phyloP scores from a whole-genome alignment of 2,329 filamentous ascomycete genomes.

The Aspergillus arachidicola region DNA sequence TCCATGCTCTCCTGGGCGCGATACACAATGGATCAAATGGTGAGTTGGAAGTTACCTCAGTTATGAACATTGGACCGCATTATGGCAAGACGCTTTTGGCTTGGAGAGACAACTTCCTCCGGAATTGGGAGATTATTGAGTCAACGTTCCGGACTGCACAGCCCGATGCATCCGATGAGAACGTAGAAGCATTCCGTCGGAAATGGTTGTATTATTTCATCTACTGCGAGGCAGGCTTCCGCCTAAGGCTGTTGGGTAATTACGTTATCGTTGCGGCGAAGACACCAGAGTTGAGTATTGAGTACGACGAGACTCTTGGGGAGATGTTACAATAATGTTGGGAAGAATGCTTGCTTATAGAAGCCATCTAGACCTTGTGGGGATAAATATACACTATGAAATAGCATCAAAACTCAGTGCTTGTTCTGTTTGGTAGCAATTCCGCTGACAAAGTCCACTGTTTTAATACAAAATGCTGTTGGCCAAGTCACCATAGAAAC shows the following conservation, averaged over 20 bases:
- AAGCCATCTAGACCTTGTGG: too few relatives aligned
- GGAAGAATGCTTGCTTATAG: neutral
- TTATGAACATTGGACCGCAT: constrained; percentile 75
- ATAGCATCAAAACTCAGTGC: too few relatives aligned
- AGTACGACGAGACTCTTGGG: constrained; percentile 4
- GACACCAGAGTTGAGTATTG: constrained; percentile 11
- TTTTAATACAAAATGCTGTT: too few relatives aligned
- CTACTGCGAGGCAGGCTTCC: constrained; percentile 74
- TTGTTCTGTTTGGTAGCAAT: too few relatives aligned
- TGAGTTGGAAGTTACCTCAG: constrained; percentile 65
- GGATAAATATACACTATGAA: too few relatives aligned
- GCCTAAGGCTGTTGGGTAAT: constrained; percentile 71
- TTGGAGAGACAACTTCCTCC: constrained; percentile 68
- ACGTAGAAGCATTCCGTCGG: constrained; percentile 67
- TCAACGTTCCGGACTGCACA: constrained; percentile 63
- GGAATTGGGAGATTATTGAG: constrained; percentile 64
- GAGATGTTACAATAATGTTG: neutral
- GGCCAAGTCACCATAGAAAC: too few relatives aligned
- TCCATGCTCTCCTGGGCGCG: constrained; percentile 59
- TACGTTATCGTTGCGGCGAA: constrained; percentile 71
- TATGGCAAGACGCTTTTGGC: constrained; percentile 70
- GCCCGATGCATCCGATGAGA: constrained; percentile 60
- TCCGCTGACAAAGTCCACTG: too few relatives aligned
- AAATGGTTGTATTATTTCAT: constrained; percentile 81
- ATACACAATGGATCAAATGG: constrained; percentile 64